phyloP scores from a whole-genome alignment of 495 filamentous ascomycete genomes.

The Aspergillus ostianus region DNA sequence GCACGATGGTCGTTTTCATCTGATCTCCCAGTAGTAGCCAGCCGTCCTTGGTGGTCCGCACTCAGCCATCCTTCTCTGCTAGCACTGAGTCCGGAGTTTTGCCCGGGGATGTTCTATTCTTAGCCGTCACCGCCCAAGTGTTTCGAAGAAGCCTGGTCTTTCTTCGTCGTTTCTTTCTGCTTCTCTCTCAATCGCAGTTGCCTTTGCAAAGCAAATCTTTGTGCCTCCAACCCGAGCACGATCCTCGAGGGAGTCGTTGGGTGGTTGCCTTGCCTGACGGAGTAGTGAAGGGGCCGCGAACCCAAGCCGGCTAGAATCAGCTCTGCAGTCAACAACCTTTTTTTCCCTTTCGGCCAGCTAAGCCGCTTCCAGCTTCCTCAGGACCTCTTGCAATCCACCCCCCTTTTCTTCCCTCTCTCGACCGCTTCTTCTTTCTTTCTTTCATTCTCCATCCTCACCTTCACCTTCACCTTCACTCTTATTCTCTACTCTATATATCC shows the following conservation, averaged over 20 bases:
- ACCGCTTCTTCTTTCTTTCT: slow-evolving; percentile 9
- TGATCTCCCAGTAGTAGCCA: neutral
- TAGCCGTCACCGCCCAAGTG: neutral
- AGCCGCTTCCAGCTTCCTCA: slow-evolving; percentile 10
- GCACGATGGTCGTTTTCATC: neutral
- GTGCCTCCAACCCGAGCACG: too few relatives aligned
- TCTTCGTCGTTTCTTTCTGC: too few relatives aligned
- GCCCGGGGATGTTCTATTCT: neutral
- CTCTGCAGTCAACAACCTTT: neutral
- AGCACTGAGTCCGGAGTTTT: too few relatives aligned
- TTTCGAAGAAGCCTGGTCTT: too few relatives aligned
- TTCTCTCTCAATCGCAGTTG: too few relatives aligned
- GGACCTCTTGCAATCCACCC: slow-evolving; percentile 4
- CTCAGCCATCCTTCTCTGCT: neutral
- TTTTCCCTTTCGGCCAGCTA: slow-evolving; percentile 19
- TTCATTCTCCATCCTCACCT: neutral
- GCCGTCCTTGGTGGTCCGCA: neutral
- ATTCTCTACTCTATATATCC: slow-evolving; percentile 4
- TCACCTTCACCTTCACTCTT: neutral
- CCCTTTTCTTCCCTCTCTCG: slow-evolving; percentile 14
- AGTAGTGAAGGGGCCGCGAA: neutral
- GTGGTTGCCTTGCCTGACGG: neutral
- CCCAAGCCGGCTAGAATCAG: slow-evolving; percentile 4
- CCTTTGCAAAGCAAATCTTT: too few relatives aligned
- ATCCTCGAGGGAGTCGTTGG: neutral